A percentile compares a stretch with the other conserved stretches of the same genome.
Evolutionary conservation across 2,329 filamentous ascomycete species (phyloP).

Genomic region (Fusarium albidum): DNA sequence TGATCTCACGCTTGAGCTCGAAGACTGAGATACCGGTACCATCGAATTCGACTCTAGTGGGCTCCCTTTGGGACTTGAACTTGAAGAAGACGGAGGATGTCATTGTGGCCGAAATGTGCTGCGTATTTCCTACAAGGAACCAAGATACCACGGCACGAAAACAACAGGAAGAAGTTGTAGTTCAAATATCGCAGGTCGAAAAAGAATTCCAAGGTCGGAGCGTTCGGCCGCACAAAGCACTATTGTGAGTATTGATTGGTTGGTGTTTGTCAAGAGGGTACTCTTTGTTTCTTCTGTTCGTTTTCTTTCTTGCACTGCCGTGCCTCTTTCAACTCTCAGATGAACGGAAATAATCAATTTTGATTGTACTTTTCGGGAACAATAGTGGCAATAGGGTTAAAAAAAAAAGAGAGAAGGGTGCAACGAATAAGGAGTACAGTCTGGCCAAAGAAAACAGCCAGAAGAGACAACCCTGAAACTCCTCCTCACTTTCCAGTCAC

Average conservation of each 20-base stretch:
- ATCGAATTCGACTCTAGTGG: slow-evolving; percentile 93
- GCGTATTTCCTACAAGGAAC: slow-evolving; percentile 40
- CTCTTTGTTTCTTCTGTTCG: slow-evolving; percentile 40
- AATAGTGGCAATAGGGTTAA: slow-evolving; percentile 46
- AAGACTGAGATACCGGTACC: slow-evolving; percentile 98
- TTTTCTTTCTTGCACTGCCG: slow-evolving; percentile 49
- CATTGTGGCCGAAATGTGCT: slow-evolving; percentile 65
- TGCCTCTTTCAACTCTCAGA: slow-evolving; percentile 48
- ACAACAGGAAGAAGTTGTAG: slow-evolving; percentile 32
- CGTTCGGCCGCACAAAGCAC: slow-evolving; percentile 41
- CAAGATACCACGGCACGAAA: slow-evolving; percentile 36
- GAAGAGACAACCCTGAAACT: slow-evolving; percentile 47
- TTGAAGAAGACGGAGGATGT: slow-evolving; percentile 99
- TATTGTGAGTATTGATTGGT: slow-evolving; percentile 44
- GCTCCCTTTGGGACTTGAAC: slow-evolving; percentile 98
- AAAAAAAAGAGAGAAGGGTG: slow-evolving; percentile 37
- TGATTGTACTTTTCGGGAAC: slow-evolving; percentile 56
- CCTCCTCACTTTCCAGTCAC: slow-evolving; percentile 49
- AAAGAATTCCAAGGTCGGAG: slow-evolving; percentile 23
- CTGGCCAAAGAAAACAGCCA: slow-evolving; percentile 44
- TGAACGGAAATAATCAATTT: slow-evolving; percentile 59
- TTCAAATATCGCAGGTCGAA: slow-evolving; percentile 30
- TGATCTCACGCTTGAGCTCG: slow-evolving; percentile 98
- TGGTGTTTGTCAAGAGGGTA: slow-evolving; percentile 35
- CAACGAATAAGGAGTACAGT: slow-evolving; percentile 53